Percentiles rank a stretch among this genome's conserved stretches.
phyloP scores from a whole-genome alignment of 441 rosid species.

The Omphalea diandra region DNA sequence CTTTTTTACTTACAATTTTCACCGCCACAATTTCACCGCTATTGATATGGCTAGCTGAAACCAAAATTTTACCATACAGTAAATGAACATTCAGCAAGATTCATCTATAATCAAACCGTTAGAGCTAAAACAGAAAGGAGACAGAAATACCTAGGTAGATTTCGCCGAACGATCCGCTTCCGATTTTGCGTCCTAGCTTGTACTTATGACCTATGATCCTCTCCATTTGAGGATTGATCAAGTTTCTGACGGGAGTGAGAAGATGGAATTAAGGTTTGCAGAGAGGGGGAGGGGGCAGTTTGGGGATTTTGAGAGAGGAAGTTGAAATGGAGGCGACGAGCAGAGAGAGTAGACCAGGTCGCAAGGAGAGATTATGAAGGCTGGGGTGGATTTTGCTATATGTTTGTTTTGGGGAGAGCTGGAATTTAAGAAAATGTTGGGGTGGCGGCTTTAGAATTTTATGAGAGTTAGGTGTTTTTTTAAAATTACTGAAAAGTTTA shows the following conservation, averaged over 20 bases:
- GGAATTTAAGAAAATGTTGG: neutral
- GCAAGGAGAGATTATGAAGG: neutral
- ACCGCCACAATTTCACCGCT: constrained; percentile 18
- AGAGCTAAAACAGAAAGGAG: neutral
- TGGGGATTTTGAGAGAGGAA: neutral
- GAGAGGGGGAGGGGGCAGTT: neutral
- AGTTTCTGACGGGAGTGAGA: neutral
- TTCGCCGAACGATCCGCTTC: constrained; percentile 93
- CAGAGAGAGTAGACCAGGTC: neutral
- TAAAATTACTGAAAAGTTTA: too few species aligned
- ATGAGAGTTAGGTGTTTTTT: neutral
- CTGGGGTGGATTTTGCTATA: too few species aligned
- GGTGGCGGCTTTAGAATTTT: constrained; percentile 5
- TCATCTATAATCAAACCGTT: neutral
- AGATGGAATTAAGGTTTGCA: constrained; percentile 3
- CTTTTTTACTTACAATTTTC: constrained; percentile 17
- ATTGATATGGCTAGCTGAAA: constrained; percentile 18
- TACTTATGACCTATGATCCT: constrained; percentile 76
- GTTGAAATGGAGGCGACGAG: constrained; percentile 3
- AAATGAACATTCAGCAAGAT: neutral
- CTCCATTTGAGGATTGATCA: constrained; percentile 41
- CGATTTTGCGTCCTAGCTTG: constrained; percentile 88
- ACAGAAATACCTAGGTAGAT: constrained; percentile 64
- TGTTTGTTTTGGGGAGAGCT: neutral
- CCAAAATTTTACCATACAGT: neutral